These are phyloP conservation scores for Rasamsonia emersonii DNA, from an alignment of 2,329 filamentous ascomycete genomes.

Conservation along the genomic window DNA sequence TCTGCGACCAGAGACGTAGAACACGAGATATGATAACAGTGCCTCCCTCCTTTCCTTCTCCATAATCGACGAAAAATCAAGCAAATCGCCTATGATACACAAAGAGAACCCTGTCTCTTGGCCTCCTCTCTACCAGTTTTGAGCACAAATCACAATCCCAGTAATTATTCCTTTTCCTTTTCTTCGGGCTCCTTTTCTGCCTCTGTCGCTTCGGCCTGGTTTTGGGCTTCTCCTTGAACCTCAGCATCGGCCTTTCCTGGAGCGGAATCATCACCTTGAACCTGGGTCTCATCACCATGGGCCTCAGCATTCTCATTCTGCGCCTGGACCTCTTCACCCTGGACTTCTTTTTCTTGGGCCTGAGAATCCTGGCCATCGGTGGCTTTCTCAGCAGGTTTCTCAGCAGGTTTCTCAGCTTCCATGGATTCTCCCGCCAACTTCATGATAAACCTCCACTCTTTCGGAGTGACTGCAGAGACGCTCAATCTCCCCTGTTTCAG, in stretches of 20 bases:
- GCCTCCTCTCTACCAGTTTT: too few relatives aligned
- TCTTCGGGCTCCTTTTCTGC: too few relatives aligned
- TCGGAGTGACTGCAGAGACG: slow-evolving; percentile 48
- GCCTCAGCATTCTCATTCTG: not conserved
- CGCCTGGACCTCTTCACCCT: not conserved
- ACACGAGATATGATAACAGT: too few relatives aligned
- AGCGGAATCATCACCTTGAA: not conserved
- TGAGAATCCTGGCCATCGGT: not conserved
- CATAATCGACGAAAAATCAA: not conserved
- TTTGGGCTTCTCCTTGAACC: too few relatives aligned
- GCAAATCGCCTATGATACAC: not conserved
- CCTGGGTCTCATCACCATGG: not conserved
- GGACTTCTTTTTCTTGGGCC: not conserved
- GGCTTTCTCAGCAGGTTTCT: not conserved
- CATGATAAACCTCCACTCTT: slow-evolving; percentile 43
- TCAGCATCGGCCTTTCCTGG: not conserved
- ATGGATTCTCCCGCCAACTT: slow-evolving; percentile 22
- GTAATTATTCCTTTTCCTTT: too few relatives aligned
- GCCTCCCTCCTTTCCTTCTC: too few relatives aligned
- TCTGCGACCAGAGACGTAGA: slow-evolving; percentile 43
- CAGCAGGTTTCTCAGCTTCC: slow-evolving; percentile 2
- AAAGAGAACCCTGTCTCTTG: not conserved
- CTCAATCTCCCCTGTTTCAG: slow-evolving; percentile 75
- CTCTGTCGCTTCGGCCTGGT: too few relatives aligned
- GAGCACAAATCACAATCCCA: too few relatives aligned